Conservation (phyloP, 345 rosid genomes). For the Isatis tinctoria region DNA sequence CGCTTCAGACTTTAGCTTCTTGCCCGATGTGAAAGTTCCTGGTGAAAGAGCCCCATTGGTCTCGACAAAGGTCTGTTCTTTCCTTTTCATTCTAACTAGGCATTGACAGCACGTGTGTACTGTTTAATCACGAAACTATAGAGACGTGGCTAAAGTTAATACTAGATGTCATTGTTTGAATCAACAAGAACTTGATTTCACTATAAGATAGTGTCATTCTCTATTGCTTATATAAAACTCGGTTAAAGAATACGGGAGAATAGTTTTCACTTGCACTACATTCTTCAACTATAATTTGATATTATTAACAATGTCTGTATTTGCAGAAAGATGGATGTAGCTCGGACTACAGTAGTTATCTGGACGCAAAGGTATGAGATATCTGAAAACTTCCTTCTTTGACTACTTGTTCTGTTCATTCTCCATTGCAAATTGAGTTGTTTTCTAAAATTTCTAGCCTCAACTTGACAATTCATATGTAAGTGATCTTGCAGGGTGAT, state of each 20-base stretch:
- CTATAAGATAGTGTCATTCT: not conserved
- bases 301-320: conserved; percentile 17
- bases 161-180: not conserved
- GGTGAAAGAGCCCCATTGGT: conserved; percentile 98
- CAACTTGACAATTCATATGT: conserved; percentile 1
- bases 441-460: not conserved
- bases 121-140: conserved; percentile 4
- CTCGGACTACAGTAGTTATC: conserved; percentile 73
- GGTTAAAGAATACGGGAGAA: not conserved
- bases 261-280: not conserved
- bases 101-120: not conserved
- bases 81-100: not conserved
- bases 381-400: not conserved
- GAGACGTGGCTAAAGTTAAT: not conserved
- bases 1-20: conserved; percentile 91
- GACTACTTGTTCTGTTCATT: not conserved
- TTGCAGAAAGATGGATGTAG: conserved; percentile 86
- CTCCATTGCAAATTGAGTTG: not conserved
- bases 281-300: not conserved
- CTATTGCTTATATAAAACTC: not conserved
- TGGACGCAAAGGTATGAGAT: conserved; percentile 79
- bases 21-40: conserved; percentile 87
- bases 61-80: conserved; percentile 69
- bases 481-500: conserved; percentile 67
- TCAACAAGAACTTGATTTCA: not conserved